phyloP scores from a whole-genome alignment of 148 eudicot species.

The Spergularia marina region DNA sequence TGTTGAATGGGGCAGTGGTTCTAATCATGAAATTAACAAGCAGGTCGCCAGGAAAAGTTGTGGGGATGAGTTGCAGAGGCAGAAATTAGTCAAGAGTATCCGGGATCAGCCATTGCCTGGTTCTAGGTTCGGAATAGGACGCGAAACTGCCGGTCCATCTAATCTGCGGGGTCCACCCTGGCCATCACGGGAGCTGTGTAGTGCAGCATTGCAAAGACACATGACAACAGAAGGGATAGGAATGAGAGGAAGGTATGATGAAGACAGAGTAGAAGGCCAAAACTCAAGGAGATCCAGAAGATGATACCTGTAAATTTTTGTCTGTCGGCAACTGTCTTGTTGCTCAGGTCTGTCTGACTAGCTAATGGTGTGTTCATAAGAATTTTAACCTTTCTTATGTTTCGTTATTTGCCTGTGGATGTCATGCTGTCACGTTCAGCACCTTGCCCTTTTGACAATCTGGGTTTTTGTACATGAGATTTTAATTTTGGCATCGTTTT shows the following conservation, averaged over 20 bases:
- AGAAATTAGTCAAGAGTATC: slow-evolving; percentile 39
- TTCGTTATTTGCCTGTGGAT: background rate
- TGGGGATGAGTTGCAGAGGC: slow-evolving; percentile 44
- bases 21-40: slow-evolving; percentile 36
- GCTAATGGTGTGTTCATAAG: background rate
- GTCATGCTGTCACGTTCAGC: background rate
- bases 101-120: slow-evolving; percentile 51
- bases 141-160: slow-evolving; percentile 38
- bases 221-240: slow-evolving; percentile 24
- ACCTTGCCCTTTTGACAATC: background rate
- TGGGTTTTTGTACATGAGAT: slow-evolving; percentile 27
- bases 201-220: slow-evolving; percentile 22
- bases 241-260: slow-evolving; percentile 18
- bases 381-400: background rate
- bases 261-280: slow-evolving; percentile 13
- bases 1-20: slow-evolving; percentile 49
- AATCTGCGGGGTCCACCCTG: slow-evolving; percentile 37
- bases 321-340: slow-evolving; percentile 20
- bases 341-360: slow-evolving; percentile 2
- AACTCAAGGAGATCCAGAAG: slow-evolving; percentile 33
- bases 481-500: background rate
- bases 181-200: slow-evolving; percentile 38
- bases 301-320: slow-evolving; percentile 7
- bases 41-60: slow-evolving; percentile 48
- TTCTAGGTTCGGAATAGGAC: slow-evolving; percentile 38